phyloP scores from a whole-genome alignment of 768 basidiomycete species.

The Lactifluus piperatus region DNA sequence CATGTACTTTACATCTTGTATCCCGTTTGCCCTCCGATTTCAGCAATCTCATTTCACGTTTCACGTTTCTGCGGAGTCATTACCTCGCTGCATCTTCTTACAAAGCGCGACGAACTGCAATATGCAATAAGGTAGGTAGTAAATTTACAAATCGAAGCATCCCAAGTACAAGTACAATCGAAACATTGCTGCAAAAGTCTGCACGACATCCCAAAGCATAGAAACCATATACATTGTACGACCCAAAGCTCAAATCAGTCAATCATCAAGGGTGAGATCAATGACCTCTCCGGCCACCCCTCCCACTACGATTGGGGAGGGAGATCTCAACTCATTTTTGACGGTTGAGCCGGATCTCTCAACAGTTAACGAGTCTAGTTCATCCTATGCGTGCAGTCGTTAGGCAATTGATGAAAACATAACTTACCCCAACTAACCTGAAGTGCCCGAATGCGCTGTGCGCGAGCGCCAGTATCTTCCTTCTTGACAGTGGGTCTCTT shows the following conservation, averaged over 20 bases:
- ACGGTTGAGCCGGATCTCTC: background rate
- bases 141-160: background rate
- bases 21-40: background rate
- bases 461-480: background rate
- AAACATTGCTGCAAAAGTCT: background rate
- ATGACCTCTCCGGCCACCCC: background rate
- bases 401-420: background rate
- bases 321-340: conserved; percentile 3
- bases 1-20: background rate
- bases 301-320: background rate
- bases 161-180: background rate
- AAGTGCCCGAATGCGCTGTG: conserved; percentile 5
- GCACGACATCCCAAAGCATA: background rate
- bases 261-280: conserved; percentile 12
- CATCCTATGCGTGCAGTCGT: background rate
- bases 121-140: background rate
- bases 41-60: background rate
- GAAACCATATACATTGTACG: background rate
- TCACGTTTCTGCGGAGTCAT: background rate
- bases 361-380: background rate
- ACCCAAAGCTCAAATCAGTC: background rate
- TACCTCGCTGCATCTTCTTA: background rate
- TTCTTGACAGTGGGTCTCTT: background rate
- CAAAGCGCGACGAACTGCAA: background rate
- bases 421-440: background rate